Evolutionary conservation across 2,329 filamentous ascomycete species (phyloP).

Genomic region (Pezicula rhizophila): DNA sequence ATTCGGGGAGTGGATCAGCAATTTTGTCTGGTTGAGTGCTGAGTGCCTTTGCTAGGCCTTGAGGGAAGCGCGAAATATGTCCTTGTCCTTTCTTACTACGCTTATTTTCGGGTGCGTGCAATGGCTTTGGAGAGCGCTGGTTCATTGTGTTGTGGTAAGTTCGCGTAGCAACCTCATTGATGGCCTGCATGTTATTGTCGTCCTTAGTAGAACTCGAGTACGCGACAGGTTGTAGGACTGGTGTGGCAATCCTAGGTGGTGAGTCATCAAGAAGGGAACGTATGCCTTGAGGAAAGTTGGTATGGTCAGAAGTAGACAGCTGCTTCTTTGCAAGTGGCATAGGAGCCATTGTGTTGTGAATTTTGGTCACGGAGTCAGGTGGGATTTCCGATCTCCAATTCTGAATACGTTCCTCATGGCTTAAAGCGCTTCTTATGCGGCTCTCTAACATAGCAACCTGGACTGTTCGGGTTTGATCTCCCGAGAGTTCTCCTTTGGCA

Average conservation of each 20-base stretch:
- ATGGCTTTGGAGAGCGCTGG: constrained; percentile 12
- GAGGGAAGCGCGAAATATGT: neutral
- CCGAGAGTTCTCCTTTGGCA: constrained; percentile 6
- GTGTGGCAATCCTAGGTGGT: neutral
- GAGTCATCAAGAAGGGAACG: neutral
- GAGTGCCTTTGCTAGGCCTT: neutral
- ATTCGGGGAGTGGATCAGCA: constrained; percentile 13
- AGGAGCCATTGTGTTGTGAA: too few species aligned
- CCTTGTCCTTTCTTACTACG: neutral
- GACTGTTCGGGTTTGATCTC: neutral
- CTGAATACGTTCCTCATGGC: too few species aligned
- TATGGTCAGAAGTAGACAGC: too few species aligned
- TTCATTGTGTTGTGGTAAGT: constrained; percentile 21
- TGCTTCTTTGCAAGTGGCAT: too few species aligned
- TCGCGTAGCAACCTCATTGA: constrained; percentile 12
- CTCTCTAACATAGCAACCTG: neutral
- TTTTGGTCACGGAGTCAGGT: too few species aligned
- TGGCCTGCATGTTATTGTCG: constrained; percentile 2
- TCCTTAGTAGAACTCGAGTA: neutral
- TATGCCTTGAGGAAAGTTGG: neutral
- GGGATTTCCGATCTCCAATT: too few species aligned
- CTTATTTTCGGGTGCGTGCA: neutral
- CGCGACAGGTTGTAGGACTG: neutral
- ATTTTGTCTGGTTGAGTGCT: neutral
- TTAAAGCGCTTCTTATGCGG: too few species aligned